Evolutionary conservation across 257 asterid genomes (phyloP), one percentile per base, ranked within the genome.

Genomic region (Capsicum chinense): DNA sequence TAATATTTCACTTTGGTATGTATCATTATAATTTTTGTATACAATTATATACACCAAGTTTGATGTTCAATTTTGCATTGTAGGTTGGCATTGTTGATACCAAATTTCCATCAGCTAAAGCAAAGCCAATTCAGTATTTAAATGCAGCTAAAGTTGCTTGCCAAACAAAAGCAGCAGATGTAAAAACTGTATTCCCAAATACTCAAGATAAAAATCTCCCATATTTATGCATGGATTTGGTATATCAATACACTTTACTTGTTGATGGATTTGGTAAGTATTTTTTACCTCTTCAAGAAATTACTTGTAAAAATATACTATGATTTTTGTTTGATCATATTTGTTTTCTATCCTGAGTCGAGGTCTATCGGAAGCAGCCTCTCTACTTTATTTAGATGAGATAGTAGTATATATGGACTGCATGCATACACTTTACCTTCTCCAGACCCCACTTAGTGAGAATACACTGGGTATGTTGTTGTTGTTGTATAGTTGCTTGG

Each of bases 141-240:
- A 74, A 80, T 3, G 93, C 89, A 44, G 96, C 96, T 0, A 86
- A 80, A 69, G 14, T 12, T 52, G 96, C 92, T 12, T 92, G 96
- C 85, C 6, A 6, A 17, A 86, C 91, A 1, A 66, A 56, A 9
- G 79, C 84, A 0, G 76, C 81, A 14, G 81, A 85, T 39, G 44
- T 88, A 8, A 83, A 70, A n/a, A 33, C 87, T 0, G n/a, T 9
- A 9, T 92, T 86, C 3, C 91, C 92, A 10, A 42, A 9, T 0
- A 14, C 89, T 2, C 88, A 74, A 0, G 37, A 85, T 12, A 66
- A 26, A 7, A 86, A 91, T 79, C 26, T 84, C 39, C 93, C 92
- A 7, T 92, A 57, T 79, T 56, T 91, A 39, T 91, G 97, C 83
- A 88, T 89, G 90, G 92, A 91, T 85, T 92, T 92, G 10, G 84